These are phyloP conservation scores for Candida xyloterini DNA, from an alignment of 805 yeast species.

Conservation along the genomic window DNA sequence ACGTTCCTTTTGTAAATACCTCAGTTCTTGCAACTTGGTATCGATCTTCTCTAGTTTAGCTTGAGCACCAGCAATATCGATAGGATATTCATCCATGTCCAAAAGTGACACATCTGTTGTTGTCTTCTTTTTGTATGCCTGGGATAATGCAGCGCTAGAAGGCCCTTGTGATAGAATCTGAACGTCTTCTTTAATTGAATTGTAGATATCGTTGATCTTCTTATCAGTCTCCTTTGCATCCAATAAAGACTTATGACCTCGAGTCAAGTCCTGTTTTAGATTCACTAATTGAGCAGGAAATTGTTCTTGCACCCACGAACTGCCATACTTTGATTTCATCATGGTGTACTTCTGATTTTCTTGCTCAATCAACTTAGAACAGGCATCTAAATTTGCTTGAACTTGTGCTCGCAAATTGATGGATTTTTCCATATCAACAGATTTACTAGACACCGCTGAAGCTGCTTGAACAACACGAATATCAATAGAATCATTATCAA, in stretches of 20 bases:
- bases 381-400: conserved; percentile 32
- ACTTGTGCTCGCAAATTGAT: conserved; percentile 36
- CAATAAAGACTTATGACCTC: conserved; percentile 54
- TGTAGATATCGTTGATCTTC: conserved; percentile 47
- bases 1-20: conserved; percentile 62
- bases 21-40: conserved; percentile 56
- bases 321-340: conserved; percentile 36
- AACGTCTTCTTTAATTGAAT: conserved; percentile 41
- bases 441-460: conserved; percentile 27
- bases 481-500: conserved; percentile 32
- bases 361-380: conserved; percentile 33
- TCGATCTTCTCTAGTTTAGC: conserved; percentile 49
- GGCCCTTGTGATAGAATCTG: conserved; percentile 44
- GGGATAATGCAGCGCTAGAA: conserved; percentile 37
- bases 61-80: conserved; percentile 29
- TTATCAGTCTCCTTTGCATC: conserved; percentile 63
- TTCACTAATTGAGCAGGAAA: conserved; percentile 17
- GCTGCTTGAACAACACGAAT: conserved; percentile 39
- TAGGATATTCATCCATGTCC: conserved; percentile 61
- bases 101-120: conserved; percentile 40
- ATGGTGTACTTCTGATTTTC: conserved; percentile 37
- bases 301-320: conserved; percentile 33
- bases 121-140: conserved; percentile 22
- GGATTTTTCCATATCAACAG: conserved; percentile 31
- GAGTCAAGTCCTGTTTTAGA: conserved; percentile 31